These are phyloP conservation scores for Calonectria henricotiae DNA, from an alignment of 2,329 filamentous ascomycete species.

Conservation along the genomic window DNA sequence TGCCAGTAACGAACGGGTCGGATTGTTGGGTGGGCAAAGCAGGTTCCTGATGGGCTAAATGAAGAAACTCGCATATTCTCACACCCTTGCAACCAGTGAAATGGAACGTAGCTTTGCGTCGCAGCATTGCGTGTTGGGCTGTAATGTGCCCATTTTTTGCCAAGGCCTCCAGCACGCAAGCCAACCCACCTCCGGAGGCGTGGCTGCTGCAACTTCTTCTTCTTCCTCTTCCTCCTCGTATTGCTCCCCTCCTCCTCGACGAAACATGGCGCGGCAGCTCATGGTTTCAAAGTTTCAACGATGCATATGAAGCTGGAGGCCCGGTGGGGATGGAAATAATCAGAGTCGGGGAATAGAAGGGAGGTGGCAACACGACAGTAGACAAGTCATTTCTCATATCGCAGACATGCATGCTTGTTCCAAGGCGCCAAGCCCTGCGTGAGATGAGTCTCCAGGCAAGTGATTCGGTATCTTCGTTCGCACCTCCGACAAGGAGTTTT, in stretches of 20 bases:
- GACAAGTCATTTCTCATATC: background rate
- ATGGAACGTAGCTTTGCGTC: background rate
- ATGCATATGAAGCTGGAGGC: background rate
- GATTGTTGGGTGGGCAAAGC: background rate
- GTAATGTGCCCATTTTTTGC: background rate
- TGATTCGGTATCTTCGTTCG: background rate
- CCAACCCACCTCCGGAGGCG: background rate
- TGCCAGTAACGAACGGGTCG: background rate
- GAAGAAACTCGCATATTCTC: background rate
- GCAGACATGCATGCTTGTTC: background rate
- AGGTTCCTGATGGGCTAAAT: background rate
- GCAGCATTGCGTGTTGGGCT: background rate
- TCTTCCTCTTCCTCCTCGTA: background rate
- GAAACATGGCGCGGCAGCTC: background rate
- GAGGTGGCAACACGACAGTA: background rate
- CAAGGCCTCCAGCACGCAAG: background rate
- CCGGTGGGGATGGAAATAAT: background rate
- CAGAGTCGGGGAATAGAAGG: background rate
- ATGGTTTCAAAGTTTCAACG: background rate
- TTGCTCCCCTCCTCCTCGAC: background rate
- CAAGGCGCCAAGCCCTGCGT: background rate
- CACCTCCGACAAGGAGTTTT: background rate
- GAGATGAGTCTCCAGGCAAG: background rate
- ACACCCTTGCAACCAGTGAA: background rate
- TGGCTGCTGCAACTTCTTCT: background rate